phyloP scores from a whole-genome alignment of 257 asterid genomes.

The Solanum ossicruentum region DNA sequence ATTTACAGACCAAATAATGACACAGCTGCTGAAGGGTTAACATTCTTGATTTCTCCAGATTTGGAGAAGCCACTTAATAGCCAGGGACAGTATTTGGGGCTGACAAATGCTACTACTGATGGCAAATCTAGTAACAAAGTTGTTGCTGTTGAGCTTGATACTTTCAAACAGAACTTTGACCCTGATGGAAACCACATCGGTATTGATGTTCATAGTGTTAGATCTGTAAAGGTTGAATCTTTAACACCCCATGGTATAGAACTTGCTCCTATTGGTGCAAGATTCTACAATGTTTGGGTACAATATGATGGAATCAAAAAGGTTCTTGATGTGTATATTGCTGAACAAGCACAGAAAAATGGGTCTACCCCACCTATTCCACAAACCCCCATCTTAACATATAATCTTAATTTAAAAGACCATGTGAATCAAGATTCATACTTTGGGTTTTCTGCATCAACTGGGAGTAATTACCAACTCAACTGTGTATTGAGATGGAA shows the following conservation, averaged over 20 bases:
- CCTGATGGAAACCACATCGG: conserved; percentile 78
- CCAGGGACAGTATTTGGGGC: conserved; percentile 62
- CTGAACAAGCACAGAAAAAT: conserved; percentile 14
- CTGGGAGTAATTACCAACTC: conserved; percentile 40
- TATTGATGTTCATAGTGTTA: conserved; percentile 39
- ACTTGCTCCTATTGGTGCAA: conserved; percentile 30
- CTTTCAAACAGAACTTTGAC: conserved; percentile 56
- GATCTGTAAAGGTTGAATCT: conserved; percentile 17
- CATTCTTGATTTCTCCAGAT: conserved; percentile 53
- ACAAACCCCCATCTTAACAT: conserved; percentile 7
- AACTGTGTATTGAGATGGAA: conserved; percentile 82
- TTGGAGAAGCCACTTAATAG: conserved; percentile 30
- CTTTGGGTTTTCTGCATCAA: conserved; percentile 80
- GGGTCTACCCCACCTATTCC: conserved; percentile 54
- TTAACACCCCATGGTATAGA: conserved; percentile 29
- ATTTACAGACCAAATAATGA: conserved; percentile 2
- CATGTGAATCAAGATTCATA: conserved; percentile 44
- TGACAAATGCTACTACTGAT: conserved; percentile 50
- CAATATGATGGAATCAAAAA: conserved; percentile 42
- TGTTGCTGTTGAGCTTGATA: conserved; percentile 80
- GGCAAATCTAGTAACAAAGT: conserved; percentile 30
- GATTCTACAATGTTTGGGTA: conserved; percentile 64
- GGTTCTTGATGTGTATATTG: conserved; percentile 33
- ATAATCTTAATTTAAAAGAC: conserved; percentile 18
- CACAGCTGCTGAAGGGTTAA: conserved; percentile 54